A percentile compares a stretch with the other conserved stretches of the same genome.
Conservation (phyloP, 371 early-diverging fungal genomes). For the Mortierella sp. region DNA sequence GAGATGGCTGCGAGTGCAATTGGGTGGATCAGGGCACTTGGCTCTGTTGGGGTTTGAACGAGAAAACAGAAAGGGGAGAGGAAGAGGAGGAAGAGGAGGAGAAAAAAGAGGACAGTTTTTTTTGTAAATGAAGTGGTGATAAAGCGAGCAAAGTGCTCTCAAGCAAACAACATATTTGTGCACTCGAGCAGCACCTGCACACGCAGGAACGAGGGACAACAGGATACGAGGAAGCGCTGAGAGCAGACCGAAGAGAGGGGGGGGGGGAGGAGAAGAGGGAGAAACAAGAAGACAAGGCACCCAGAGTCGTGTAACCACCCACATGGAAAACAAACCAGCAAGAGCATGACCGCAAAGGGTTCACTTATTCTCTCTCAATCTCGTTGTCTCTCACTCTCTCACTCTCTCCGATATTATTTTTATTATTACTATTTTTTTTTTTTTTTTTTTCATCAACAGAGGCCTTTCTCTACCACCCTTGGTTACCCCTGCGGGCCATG, state of each 20-base stretch:
- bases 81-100: neutral
- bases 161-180: no score
- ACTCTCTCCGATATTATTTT: no score
- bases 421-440: no score
- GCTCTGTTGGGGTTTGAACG: neutral
- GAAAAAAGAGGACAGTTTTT: neutral
- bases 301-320: no score
- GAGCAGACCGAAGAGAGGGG: neutral
- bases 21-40: neutral
- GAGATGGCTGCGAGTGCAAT: neutral
- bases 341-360: no score
- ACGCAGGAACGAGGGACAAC: no score
- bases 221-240: conserved; percentile 1
- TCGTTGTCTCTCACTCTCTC: neutral
- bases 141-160: no score
- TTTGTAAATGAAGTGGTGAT: conserved; percentile 2
- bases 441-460: neutral
- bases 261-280: neutral
- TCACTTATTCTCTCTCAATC: no score
- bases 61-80: neutral
- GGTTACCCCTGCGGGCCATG: no score
- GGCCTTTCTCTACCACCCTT: no score
- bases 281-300: neutral
- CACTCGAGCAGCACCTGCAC: no score
- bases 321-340: no score